A percentile compares a stretch with the other conserved stretches of the same genome.
phyloP scores from a whole-genome alignment of 1,139 yeast species.

The Entelexis paramagnoliae region DNA sequence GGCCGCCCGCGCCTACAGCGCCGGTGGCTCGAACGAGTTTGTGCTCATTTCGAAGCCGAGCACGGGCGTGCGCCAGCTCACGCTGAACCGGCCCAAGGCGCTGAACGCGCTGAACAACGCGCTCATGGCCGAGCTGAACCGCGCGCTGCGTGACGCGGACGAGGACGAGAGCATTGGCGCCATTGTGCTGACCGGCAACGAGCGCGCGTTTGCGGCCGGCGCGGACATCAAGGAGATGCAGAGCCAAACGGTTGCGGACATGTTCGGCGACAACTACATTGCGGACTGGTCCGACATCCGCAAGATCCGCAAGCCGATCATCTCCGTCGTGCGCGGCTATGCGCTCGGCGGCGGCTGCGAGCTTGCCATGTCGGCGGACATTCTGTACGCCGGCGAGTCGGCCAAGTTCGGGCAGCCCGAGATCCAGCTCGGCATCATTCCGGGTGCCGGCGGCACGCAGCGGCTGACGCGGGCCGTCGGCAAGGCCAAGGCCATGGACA shows the following conservation, averaged over 20 bases:
- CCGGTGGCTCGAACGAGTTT: conserved; percentile 33
- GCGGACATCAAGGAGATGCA: conserved; percentile 47
- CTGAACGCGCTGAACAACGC: conserved; percentile 54
- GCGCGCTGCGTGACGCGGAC: conserved; percentile 36
- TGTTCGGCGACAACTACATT: conserved; percentile 33
- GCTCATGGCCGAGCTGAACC: conserved; percentile 37
- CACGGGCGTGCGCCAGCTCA: conserved; percentile 40
- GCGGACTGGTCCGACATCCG: conserved; percentile 34
- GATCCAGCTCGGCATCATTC: conserved; percentile 43
- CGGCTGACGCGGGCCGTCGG: conserved; percentile 41
- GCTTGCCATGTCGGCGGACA: conserved; percentile 44
- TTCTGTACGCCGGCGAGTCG: conserved; percentile 41
- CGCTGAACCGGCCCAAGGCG: conserved; percentile 54
- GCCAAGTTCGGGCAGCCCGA: conserved; percentile 49
- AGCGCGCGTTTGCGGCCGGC: conserved; percentile 44
- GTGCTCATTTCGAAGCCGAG: conserved; percentile 36
- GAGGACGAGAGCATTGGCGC: conserved; percentile 37
- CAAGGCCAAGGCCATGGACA: conserved; percentile 41
- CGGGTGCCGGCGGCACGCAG: conserved; percentile 48
- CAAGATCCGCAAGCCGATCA: conserved; percentile 37
- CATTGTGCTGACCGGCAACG: conserved; percentile 40
- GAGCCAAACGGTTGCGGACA: conserved; percentile 34
- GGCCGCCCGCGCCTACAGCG: conserved; percentile 15
- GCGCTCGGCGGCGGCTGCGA: conserved; percentile 50
- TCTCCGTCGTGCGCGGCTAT: conserved; percentile 45